Evolutionary conservation across 441 rosid species (phyloP), one percentile per base, ranked within the genome.

Genomic region (Adansonia madagascariensis): DNA sequence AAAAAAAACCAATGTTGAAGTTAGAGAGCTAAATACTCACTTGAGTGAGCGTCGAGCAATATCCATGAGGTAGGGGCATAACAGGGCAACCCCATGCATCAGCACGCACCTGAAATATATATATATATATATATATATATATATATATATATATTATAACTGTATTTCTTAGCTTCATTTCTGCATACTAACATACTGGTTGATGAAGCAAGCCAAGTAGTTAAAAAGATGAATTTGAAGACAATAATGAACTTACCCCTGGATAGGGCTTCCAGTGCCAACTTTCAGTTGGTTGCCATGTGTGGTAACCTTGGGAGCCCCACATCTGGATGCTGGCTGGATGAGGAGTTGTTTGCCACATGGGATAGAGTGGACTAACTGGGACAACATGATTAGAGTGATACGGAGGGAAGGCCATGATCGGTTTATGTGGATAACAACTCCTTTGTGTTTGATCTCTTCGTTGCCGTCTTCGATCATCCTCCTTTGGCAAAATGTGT

Each of bases 1-100:
- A 43, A 43, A 43, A 41, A 41, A 41, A 27, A 44, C 9, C 8
- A 2, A 4, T 0, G 27, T 17, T 35, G 50, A 14, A 57, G 41
- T 9, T 52, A 43, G 4, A 11, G 64, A 35, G 55, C 27, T 20
- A 22, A 44, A 47, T 63, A 46, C 91, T 88, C 53, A 88, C 97
- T 61, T 78, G 94, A 85, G 87, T 85, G 52, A 78, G 77, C 52
- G 85, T 12, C 71, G 79, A 70, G 66, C 80, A 81, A 71, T 85
- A 75, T 70, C 82, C 77, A 0, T 65, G 84, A 3, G 86, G 73
- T 1, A 86, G 85, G 9, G 90, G 93, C 86, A 86, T 87, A 69
- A 91, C 95, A 12, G 99, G 98, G 82, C 97, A 91, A 59, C 98
- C 98, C 99, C 99, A 96, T 14, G 92, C 89, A 79, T 92, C 94